Evolutionary conservation across 805 yeast genomes (phyloP).

Genomic region (Sungouiella thailandica): DNA sequence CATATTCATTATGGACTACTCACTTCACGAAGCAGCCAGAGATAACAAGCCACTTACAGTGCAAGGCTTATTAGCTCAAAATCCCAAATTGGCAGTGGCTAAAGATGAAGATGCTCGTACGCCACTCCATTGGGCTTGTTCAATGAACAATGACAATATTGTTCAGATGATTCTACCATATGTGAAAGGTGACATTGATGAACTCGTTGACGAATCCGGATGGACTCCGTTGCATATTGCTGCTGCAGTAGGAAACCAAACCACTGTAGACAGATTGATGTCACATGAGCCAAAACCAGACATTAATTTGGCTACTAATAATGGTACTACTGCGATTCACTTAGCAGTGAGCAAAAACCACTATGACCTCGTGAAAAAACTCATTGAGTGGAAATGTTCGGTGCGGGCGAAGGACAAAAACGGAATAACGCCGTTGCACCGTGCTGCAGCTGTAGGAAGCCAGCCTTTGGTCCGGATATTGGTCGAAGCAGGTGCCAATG

Average conservation of each 20-base stretch:
- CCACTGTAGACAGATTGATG: slow-evolving; percentile 48
- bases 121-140: slow-evolving; percentile 86
- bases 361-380: slow-evolving; percentile 43
- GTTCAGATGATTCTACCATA: slow-evolving; percentile 36
- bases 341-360: slow-evolving; percentile 72
- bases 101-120: slow-evolving; percentile 73
- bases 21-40: slow-evolving; percentile 57
- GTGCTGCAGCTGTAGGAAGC: slow-evolving; percentile 81
- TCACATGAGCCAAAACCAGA: slow-evolving; percentile 49
- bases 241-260: slow-evolving; percentile 62
- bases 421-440: slow-evolving; percentile 64
- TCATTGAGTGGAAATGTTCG: slow-evolving; percentile 56
- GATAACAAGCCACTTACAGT: slow-evolving; percentile 53
- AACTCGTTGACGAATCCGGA: slow-evolving; percentile 65
- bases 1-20: too few relatives aligned
- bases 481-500: slow-evolving; percentile 49
- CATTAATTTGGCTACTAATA: slow-evolving; percentile 45
- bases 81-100: slow-evolving; percentile 43
- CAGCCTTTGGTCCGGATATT: slow-evolving; percentile 51
- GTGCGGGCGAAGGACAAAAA: slow-evolving; percentile 62
- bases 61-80: slow-evolving; percentile 42
- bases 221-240: slow-evolving; percentile 91
- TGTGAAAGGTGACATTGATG: slow-evolving; percentile 56
- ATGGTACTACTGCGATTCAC: slow-evolving; percentile 73
- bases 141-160: slow-evolving; percentile 52